A percentile compares a stretch with the other conserved stretches of the same genome.
Evolutionary conservation across 2,329 filamentous ascomycete species (phyloP).

Genomic region (Bimuria novae-zelandiae): DNA sequence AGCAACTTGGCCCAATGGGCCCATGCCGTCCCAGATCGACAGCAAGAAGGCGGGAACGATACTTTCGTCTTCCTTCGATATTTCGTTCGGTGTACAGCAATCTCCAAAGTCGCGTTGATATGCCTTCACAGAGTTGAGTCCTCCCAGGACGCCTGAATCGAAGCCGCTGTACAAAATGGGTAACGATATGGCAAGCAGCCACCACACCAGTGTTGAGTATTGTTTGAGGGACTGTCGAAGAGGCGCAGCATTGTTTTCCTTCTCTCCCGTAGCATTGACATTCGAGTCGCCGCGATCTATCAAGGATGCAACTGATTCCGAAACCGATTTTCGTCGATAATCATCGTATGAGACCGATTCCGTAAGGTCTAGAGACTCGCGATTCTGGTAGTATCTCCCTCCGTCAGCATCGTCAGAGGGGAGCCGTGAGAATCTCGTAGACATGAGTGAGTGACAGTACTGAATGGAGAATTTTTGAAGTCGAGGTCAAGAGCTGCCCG

Average conservation of each 20-base stretch:
- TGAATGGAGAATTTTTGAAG: neutral
- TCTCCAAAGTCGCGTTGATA: conserved; percentile 53
- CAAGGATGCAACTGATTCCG: neutral
- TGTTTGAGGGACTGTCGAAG: conserved; percentile 15
- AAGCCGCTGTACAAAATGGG: conserved; percentile 18
- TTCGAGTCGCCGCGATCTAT: neutral
- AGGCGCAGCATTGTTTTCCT: conserved; percentile 5
- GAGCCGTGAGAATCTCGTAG: neutral
- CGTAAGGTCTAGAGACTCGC: neutral
- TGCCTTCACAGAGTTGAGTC: neutral
- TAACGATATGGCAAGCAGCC: conserved; percentile 16
- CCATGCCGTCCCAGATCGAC: conserved; percentile 51
- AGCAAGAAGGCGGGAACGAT: conserved; percentile 52
- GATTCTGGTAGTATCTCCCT: neutral
- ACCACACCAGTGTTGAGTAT: conserved; percentile 18
- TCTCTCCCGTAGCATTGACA: neutral
- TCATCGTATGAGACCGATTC: conserved; percentile 3
- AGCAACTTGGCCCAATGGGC: conserved; percentile 47
- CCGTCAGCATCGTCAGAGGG: neutral
- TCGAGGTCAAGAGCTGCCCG: neutral
- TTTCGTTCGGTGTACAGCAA: neutral
- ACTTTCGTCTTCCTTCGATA: conserved; percentile 1
- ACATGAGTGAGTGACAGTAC: neutral
- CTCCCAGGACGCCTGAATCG: conserved; percentile 36
- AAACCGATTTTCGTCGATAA: neutral